Conservation (phyloP, 106 monocot species). For the Vanilla planifolia region DNA sequence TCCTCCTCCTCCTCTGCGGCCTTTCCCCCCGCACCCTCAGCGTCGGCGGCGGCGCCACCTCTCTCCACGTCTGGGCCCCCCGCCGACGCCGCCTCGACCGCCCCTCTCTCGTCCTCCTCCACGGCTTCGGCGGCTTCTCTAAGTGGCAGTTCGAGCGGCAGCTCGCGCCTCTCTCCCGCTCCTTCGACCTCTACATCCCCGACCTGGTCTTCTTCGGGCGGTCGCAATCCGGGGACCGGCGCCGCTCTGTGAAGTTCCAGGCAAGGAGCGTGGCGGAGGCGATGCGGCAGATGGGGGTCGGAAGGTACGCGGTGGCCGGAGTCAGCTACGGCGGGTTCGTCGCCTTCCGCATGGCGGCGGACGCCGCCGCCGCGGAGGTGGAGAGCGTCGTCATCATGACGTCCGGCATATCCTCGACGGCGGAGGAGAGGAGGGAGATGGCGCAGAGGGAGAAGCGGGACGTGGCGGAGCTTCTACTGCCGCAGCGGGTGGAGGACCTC, state of each 20-base stretch:
- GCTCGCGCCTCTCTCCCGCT: constrained; percentile 27
- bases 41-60: constrained; percentile 6
- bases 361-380: constrained; percentile 16
- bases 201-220: constrained; percentile 60
- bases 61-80: constrained; percentile 6
- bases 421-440: constrained; percentile 26
- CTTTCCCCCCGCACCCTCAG: not conserved
- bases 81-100: not conserved
- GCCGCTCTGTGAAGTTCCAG: constrained; percentile 40
- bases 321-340: constrained; percentile 62
- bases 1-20: constrained; percentile 12
- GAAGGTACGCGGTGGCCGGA: constrained; percentile 37
- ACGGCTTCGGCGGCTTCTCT: constrained; percentile 57
- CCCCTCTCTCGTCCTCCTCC: constrained; percentile 44
- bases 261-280: constrained; percentile 37
- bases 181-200: constrained; percentile 59
- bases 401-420: constrained; percentile 22
- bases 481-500: constrained; percentile 35
- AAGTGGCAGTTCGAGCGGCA: constrained; percentile 52
- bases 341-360: constrained; percentile 53
- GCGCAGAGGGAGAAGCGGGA: constrained; percentile 38
- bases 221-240: constrained; percentile 12
- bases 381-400: constrained; percentile 37
- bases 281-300: constrained; percentile 30
- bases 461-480: constrained; percentile 48